Evolutionary conservation across 2,329 filamentous ascomycete genomes (phyloP).

Genomic region (Aspergillus sojae): DNA sequence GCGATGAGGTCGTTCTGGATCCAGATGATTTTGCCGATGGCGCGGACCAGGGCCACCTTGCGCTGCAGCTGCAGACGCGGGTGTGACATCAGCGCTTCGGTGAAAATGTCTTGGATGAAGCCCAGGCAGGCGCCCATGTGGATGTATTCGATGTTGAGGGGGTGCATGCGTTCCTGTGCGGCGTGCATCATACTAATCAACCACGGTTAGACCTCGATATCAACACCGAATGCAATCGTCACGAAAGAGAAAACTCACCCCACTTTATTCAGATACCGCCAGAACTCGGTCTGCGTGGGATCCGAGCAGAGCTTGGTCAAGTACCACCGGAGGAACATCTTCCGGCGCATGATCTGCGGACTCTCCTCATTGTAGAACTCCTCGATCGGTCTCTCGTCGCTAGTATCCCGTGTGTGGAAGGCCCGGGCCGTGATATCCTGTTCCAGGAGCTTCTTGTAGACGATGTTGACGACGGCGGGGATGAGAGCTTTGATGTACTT

Average conservation of each 20-base stretch:
- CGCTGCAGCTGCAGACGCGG: conserved; percentile 66
- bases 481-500: conserved; percentile 83
- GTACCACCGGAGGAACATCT: conserved; percentile 77
- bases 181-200: conserved; percentile 71
- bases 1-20: conserved; percentile 86
- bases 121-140: conserved; percentile 73
- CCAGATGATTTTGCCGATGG: conserved; percentile 80
- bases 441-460: conserved; percentile 78
- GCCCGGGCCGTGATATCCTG: conserved; percentile 82
- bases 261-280: conserved; percentile 83
- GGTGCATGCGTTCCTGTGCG: conserved; percentile 70
- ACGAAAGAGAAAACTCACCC: conserved; percentile 54
- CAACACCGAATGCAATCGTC: not conserved
- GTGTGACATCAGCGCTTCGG: conserved; percentile 73
- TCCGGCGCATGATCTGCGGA: conserved; percentile 74
- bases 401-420: conserved; percentile 64
- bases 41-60: conserved; percentile 75
- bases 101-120: conserved; percentile 77
- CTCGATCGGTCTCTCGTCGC: conserved; percentile 69
- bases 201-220: not conserved
- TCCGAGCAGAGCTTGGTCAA: conserved; percentile 74
- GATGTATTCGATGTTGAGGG: conserved; percentile 78
- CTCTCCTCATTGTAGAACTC: conserved; percentile 66
- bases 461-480: conserved; percentile 79
- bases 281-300: conserved; percentile 74